Evolutionary conservation across 306 rosid genomes (phyloP), one percentile per base, ranked within the genome.

Genomic region (Datisca glomerata): DNA sequence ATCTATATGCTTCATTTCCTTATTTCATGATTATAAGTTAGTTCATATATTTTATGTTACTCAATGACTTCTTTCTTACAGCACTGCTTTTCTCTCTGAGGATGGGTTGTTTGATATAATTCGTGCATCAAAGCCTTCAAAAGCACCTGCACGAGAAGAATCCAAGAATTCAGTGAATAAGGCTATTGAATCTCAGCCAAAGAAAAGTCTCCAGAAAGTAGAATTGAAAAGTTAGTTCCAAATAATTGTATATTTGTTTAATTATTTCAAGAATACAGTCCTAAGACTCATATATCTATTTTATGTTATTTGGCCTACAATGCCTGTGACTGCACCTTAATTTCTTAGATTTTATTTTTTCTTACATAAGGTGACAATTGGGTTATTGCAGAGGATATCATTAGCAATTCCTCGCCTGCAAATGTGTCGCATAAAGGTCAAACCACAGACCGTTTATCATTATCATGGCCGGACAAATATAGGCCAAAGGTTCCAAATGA

Each of bases 31-130:
- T 48, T 8, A 32, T 40, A 18, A 19, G 44, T 8, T 13, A 25
- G 24, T 18, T 47, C 19, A 29, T 53, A 0, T 6, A 10, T 28
- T 51, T 62, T 38, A 41, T 49, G 21, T 41, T 56, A 32, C 50
- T 57, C 47, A 24, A 51, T 57, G 50, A 48, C 33, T 20, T 56
- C 35, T 59, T n/a, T 22, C 37, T 13, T 51, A 49, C 24, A 89
- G 95, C 27, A 89, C 98, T 21, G 14, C 55, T 20, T 77, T 89
- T 55, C 93, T 89, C 70, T 70, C 91, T 1, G 98, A 89, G 76
- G 93, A 89, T 60, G 91, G 98, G n/a, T 64, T 89, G 59, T 72
- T 89, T 68, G 86, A 80, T 57, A 68, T 40, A 66, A 80, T 89
- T 34, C 72, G 69, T 55, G 63, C 74, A 28, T 89, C 95, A 51